phyloP scores from a whole-genome alignment of 108 stramenopile species.

The Nitzschia sp. region DNA sequence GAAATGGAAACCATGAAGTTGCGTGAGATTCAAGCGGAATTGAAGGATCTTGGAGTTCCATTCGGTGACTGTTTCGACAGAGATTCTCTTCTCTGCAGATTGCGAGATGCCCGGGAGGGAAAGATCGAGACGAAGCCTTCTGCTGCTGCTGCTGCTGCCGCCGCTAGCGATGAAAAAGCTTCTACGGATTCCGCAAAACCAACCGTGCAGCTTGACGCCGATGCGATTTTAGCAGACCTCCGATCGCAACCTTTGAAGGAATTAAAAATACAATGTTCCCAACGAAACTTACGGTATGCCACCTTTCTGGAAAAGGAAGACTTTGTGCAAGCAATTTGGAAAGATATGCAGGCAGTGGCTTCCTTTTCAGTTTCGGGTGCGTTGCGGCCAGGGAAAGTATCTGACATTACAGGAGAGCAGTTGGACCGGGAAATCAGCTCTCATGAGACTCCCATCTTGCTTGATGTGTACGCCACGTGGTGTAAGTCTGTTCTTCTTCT shows the following conservation, averaged over 20 bases:
- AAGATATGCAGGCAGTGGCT: constrained; percentile 47
- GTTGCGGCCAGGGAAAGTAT: constrained; percentile 54
- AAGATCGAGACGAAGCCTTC: background rate
- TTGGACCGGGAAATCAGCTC: constrained; percentile 54
- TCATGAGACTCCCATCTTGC: constrained; percentile 54
- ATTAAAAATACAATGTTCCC: constrained; percentile 59
- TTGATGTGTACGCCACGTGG: constrained; percentile 90
- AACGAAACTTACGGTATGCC: constrained; percentile 67
- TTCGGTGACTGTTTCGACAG: constrained; percentile 74
- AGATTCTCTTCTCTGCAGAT: constrained; percentile 55
- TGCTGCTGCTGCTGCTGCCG: background rate
- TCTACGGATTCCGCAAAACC: background rate
- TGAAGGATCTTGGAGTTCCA: constrained; percentile 39
- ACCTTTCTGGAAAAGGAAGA: constrained; percentile 77
- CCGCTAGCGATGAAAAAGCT: background rate
- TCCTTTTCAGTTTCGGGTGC: constrained; percentile 63
- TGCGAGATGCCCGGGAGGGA: constrained; percentile 49
- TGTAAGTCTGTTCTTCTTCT: too few species aligned
- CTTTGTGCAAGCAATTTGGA: constrained; percentile 63
- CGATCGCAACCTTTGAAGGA: constrained; percentile 51
- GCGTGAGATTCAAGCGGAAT: constrained; percentile 53
- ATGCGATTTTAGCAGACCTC: constrained; percentile 47
- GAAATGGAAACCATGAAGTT: constrained; percentile 7
- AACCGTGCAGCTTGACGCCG: constrained; percentile 44
- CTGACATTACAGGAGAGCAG: constrained; percentile 52